Conservation (phyloP, 2,329 filamentous ascomycete genomes). For the Botrytis sinoallii region DNA sequence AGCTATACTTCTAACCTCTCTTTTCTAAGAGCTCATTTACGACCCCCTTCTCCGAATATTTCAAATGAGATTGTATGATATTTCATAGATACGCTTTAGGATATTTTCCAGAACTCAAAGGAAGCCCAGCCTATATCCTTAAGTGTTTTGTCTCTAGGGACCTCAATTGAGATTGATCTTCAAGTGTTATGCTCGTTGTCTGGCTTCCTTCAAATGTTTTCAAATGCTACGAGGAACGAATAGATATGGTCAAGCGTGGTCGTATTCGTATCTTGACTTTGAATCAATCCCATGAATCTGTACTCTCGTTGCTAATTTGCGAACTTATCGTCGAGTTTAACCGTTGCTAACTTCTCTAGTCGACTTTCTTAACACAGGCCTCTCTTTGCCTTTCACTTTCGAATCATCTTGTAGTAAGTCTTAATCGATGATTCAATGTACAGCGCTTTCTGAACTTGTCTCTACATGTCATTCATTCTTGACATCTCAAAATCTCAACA, state of each 20-base stretch:
- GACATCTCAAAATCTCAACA: not conserved
- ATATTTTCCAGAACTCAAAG: too few relatives aligned
- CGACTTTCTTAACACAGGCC: not conserved
- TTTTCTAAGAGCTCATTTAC: not conserved
- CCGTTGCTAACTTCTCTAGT: not conserved
- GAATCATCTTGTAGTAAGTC: not conserved
- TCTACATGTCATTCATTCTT: not conserved
- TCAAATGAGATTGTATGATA: not conserved
- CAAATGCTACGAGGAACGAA: not conserved
- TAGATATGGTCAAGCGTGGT: not conserved
- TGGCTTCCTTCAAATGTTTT: rapidly evolving
- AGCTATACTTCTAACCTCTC: not conserved
- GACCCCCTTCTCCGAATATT: not conserved
- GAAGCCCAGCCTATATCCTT: too few relatives aligned
- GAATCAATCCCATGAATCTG: not conserved
- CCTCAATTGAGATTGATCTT: not conserved
- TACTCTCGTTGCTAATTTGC: not conserved
- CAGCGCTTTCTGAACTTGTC: too few relatives aligned
- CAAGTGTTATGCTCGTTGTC: not conserved
- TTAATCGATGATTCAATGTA: not conserved
- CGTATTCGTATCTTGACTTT: not conserved
- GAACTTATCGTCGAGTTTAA: not conserved
- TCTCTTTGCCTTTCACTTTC: not conserved
- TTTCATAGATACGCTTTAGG: not conserved
- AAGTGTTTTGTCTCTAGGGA: not conserved